Percentiles rank a stretch among this genome's conserved stretches.
phyloP scores from a whole-genome alignment of 1,139 yeast species.

The Pichia inconspicua region DNA sequence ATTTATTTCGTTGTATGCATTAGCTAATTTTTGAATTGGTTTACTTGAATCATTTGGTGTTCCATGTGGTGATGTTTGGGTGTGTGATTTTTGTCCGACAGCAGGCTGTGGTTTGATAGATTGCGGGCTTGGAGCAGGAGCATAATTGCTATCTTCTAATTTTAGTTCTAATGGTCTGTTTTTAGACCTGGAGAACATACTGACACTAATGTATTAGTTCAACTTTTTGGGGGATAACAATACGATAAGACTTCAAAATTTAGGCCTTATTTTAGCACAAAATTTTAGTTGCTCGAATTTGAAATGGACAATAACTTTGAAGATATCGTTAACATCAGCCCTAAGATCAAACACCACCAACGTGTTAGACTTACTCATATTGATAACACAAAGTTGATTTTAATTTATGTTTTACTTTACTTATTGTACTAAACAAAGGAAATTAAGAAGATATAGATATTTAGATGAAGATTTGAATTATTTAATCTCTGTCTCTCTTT shows the following conservation, averaged over 20 bases:
- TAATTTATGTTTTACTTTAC: not conserved
- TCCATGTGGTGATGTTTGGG: not conserved
- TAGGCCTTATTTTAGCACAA: no score
- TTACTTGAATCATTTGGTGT: not conserved
- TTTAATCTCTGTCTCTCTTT: constrained; percentile 33
- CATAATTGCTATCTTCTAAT: constrained; percentile 23
- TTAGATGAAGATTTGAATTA: not conserved
- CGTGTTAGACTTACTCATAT: no score
- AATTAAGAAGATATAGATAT: not conserved
- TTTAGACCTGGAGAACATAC: constrained; percentile 19
- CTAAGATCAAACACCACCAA: no score
- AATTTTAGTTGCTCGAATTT: no score
- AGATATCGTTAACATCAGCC: no score
- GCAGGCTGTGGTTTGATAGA: constrained; percentile 24
- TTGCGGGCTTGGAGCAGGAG: constrained; percentile 25
- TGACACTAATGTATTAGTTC: no score
- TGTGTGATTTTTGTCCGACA: constrained; percentile 14
- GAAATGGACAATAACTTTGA: no score
- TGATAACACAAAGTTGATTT: no score
- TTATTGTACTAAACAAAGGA: constrained; percentile 4
- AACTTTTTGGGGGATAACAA: no score
- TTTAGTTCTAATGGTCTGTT: constrained; percentile 21
- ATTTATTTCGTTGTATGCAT: not conserved
- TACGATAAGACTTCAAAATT: no score
- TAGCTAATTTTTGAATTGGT: constrained; percentile 5